These are phyloP conservation scores for Bipolaris bicolor DNA, from an alignment of 2,329 filamentous ascomycete species.

Conservation along the genomic window DNA sequence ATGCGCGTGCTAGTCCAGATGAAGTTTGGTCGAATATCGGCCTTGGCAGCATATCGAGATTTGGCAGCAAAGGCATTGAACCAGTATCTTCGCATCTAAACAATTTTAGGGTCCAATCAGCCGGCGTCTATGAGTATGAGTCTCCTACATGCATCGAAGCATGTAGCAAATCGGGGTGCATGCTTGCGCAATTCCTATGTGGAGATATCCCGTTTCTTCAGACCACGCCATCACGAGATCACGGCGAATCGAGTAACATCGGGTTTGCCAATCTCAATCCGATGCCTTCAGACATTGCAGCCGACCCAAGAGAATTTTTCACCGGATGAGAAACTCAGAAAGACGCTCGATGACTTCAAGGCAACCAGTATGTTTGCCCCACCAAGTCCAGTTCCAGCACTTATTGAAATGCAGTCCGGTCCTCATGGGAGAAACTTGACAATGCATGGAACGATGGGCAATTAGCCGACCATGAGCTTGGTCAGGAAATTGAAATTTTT, in stretches of 20 bases:
- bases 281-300: constrained; percentile 23
- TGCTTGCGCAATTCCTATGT: constrained; percentile 40
- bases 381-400: background rate
- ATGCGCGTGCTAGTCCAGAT: constrained; percentile 31
- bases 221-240: constrained; percentile 41
- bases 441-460: constrained; percentile 45
- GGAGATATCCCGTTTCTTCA: constrained; percentile 43
- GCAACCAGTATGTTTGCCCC: constrained; percentile 32
- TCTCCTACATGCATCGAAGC: constrained; percentile 25
- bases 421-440: constrained; percentile 32
- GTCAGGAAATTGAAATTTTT: constrained; percentile 21
- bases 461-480: constrained; percentile 1
- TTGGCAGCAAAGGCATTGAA: background rate
- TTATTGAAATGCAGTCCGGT: constrained; percentile 20
- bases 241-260: constrained; percentile 15
- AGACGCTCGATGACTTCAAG: constrained; percentile 42
- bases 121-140: constrained; percentile 26
- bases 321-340: constrained; percentile 27
- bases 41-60: constrained; percentile 23
- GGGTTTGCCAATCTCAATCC: constrained; percentile 17
- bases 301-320: constrained; percentile 3
- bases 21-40: constrained; percentile 22
- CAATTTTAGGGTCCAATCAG: background rate
- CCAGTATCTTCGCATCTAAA: background rate
- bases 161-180: constrained; percentile 17